Evolutionary conservation across 2,329 filamentous ascomycete species (phyloP).

Genomic region (Trichoderma sp.): DNA sequence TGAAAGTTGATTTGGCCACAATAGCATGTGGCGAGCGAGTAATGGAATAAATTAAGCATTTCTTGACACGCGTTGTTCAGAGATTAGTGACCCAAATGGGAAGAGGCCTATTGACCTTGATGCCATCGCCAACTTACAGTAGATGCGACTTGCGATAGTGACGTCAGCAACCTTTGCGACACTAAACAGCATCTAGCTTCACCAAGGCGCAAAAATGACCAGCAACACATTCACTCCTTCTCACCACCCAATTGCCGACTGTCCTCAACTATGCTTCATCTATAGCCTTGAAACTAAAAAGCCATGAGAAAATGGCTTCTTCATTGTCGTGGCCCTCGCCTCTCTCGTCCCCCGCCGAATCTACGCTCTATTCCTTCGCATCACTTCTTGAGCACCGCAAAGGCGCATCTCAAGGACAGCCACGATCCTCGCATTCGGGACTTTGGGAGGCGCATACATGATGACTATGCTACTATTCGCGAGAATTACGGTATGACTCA

Average conservation of each 20-base stretch:
- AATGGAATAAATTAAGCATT: neutral
- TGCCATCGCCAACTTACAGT: neutral
- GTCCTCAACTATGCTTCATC: neutral
- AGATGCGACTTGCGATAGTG: neutral
- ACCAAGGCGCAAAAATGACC: neutral
- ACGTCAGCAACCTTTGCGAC: constrained; percentile 22
- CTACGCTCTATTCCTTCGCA: neutral
- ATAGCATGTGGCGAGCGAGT: neutral
- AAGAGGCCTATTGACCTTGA: neutral
- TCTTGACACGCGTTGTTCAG: neutral
- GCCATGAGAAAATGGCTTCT: constrained; percentile 23
- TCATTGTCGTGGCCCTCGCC: neutral
- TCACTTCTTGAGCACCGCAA: constrained; percentile 13
- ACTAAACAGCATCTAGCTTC: neutral
- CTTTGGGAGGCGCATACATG: constrained; percentile 46
- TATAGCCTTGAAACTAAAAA: neutral
- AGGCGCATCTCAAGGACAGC: constrained; percentile 25
- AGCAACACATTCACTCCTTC: neutral
- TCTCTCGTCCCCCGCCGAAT: constrained; percentile 16
- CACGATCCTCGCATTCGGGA: constrained; percentile 45
- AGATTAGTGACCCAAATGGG: neutral
- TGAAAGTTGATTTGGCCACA: neutral
- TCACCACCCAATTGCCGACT: too few relatives aligned
- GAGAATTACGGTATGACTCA: constrained; percentile 47
- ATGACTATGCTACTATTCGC: constrained; percentile 50